Evolutionary conservation across 192 early-diverging fungal species (phyloP).

Genomic region (Linnemannia hyalina): DNA sequence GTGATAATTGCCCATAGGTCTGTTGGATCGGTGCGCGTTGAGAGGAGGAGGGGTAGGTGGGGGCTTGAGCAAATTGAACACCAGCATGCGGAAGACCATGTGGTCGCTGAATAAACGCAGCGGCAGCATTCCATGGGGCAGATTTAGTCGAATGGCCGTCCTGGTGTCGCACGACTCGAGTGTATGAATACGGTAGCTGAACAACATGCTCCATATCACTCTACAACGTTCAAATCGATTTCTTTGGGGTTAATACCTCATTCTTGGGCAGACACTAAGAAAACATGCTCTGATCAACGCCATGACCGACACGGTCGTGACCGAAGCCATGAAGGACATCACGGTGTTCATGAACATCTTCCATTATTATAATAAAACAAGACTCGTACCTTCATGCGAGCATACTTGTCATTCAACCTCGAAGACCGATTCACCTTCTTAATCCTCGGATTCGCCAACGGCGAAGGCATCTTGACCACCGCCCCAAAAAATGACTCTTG

Average conservation of each 20-base stretch:
- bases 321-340: too few species aligned
- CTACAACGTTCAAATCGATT: neutral
- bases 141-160: neutral
- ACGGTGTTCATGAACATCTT: neutral
- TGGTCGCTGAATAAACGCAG: too few species aligned
- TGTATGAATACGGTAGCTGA: neutral
- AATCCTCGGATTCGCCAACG: neutral
- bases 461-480: conserved; percentile 3
- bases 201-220: neutral
- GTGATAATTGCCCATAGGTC: neutral
- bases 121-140: neutral
- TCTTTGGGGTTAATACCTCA: too few species aligned
- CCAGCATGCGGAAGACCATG: too few species aligned
- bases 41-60: too few species aligned
- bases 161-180: neutral
- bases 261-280: too few species aligned
- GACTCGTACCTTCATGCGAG: conserved; percentile 8
- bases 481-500: neutral
- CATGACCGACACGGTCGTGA: neutral
- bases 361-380: neutral
- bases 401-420: conserved; percentile 13
- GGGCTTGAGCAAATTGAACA: too few species aligned
- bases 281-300: neutral
- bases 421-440: neutral
- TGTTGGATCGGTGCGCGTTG: too few species aligned